These are phyloP conservation scores for Tolypocladium pustulatum DNA, from an alignment of 2,329 filamentous ascomycete species.

Conservation along the genomic window DNA sequence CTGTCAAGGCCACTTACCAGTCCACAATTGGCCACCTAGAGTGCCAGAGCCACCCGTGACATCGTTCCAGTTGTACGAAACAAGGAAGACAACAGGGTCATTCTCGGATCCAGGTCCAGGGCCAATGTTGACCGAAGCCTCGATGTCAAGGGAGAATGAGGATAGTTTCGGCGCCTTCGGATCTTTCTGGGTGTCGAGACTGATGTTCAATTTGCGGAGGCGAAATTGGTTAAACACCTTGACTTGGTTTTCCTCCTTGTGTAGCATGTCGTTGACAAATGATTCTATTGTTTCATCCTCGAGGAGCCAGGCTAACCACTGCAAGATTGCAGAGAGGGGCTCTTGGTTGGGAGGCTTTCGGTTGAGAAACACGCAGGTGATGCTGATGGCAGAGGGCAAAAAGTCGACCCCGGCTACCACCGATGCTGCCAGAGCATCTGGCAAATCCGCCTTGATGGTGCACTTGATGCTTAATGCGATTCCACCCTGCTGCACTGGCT, in stretches of 20 bases:
- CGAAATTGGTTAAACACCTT: not conserved
- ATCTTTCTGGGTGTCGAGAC: not conserved
- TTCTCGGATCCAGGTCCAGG: not conserved
- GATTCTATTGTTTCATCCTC: not conserved
- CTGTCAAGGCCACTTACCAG: not conserved
- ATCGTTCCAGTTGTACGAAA: not conserved
- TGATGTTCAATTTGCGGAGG: not conserved
- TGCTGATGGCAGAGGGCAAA: not conserved
- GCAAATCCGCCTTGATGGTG: not conserved
- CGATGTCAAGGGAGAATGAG: not conserved
- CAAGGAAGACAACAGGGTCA: not conserved
- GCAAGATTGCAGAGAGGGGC: not conserved
- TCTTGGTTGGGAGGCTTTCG: not conserved
- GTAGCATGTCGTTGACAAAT: not conserved
- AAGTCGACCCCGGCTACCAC: constrained; percentile 3
- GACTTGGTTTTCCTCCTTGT: not conserved
- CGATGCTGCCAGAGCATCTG: not conserved
- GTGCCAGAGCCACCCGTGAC: not conserved
- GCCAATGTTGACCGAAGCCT: not conserved
- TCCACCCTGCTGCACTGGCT: not conserved
- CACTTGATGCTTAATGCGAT: constrained; percentile 1
- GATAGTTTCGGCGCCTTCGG: not conserved
- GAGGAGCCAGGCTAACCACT: constrained; percentile 1
- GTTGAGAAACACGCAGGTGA: not conserved
- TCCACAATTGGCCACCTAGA: not conserved